Conservation (phyloP, 352 stramenopile species). For the Aphanomyces astaci region DNA sequence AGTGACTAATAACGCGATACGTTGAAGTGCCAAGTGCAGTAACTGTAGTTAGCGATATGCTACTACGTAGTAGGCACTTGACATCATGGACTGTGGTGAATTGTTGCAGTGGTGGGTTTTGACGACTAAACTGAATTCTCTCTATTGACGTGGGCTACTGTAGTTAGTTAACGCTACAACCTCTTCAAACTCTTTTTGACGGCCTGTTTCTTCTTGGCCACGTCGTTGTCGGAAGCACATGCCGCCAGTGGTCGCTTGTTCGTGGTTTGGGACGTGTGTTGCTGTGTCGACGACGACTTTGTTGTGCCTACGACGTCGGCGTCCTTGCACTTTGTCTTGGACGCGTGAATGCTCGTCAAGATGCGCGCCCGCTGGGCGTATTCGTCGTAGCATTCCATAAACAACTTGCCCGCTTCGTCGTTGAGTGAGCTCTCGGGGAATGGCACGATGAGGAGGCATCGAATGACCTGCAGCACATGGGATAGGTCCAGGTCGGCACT, state of each 20-base stretch:
- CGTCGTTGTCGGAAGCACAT: constrained; percentile 9
- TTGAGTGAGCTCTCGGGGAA: constrained; percentile 99
- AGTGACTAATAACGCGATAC: too few relatives aligned
- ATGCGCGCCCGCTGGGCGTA: constrained; percentile 86
- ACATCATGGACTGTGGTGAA: too few relatives aligned
- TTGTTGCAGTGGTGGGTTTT: too few relatives aligned
- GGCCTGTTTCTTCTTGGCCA: constrained; percentile 54
- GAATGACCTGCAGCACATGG: constrained; percentile 97
- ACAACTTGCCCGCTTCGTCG: constrained; percentile 97
- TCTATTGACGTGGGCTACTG: too few relatives aligned
- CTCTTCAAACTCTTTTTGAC: constrained; percentile 66
- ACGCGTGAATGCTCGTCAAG: constrained; percentile 87
- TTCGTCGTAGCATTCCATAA: constrained; percentile 99
- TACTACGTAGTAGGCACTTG: too few relatives aligned
- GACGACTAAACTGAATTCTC: too few relatives aligned
- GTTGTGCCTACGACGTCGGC: not conserved
- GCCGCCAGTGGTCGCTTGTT: not conserved
- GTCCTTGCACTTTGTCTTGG: constrained; percentile 30
- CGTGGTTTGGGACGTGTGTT: not conserved
- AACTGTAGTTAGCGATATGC: too few relatives aligned
- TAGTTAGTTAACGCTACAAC: constrained; percentile 34
- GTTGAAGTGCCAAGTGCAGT: too few relatives aligned
- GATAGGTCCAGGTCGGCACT: constrained; percentile 88
- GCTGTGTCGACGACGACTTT: not conserved
- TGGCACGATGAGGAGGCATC: constrained; percentile 98